Base-by-base conservation (phyloP, 1,284 basidiomycete species). In the Marasmius oreades region DNA sequence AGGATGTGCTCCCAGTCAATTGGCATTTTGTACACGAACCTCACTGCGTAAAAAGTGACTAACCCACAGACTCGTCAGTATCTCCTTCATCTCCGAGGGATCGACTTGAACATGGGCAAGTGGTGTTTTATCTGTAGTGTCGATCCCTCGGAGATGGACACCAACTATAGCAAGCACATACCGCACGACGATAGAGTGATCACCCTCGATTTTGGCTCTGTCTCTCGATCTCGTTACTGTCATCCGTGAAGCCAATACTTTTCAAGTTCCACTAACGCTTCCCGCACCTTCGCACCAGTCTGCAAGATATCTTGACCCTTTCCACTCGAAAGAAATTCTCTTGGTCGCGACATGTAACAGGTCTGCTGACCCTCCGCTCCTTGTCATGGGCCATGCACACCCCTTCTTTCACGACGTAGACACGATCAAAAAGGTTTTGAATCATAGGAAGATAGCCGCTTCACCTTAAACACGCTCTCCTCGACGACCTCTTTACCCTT, bases 71-170 rank as follows among this genome's bases (percentile, higher is more conserved):
- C 39, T 50, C 47, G 47, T 50, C n/a, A 31, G 47, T 31, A 18
- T 8, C n/a, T 31, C 1, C 7, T 33, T n/a, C 4, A 6, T 16
- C 28, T 31, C n/a, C 10, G 28, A 31, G 4, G 28, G 10, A 31
- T 31, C 2, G 23, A 11, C 47, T 23, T 12, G 47, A 24, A 1
- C 16, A 26, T 16, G 20, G n/a, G n/a, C n/a, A n/a, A n/a, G n/a
- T n/a, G n/a, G n/a, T n/a, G n/a, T 23, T 18, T 28, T 5, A 50
- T 33, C 26, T 26, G 14, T 16, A 10, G 16, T 10, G 47, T 50
- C 18, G 47, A 50, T 26, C 47, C 47, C 14, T 26, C 47, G n/a
- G 47, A 33, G 26, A 50, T 50, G 47, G 47, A 50, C 31, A 31
- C 26, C 5, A 33, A n/a, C 47, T 50, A 50, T 16, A 26, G 47